phyloP scores from a whole-genome alignment of 1,284 basidiomycete species.

The Exobasidium rhododendri region DNA sequence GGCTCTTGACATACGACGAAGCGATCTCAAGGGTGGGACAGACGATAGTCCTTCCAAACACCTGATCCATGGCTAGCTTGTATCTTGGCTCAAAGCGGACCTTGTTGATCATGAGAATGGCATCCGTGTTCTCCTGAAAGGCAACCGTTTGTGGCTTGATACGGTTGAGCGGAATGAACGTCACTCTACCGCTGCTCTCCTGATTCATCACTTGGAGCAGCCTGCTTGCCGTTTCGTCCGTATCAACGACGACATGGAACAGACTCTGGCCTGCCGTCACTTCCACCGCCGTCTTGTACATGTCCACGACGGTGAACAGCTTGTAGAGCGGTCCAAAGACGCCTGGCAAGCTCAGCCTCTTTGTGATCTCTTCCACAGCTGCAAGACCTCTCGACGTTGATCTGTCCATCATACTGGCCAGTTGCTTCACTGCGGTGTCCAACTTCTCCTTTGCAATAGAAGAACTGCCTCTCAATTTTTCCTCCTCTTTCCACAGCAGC shows the following conservation, averaged over 20 bases:
- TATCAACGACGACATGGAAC: slow-evolving; percentile 97
- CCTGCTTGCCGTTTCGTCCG: slow-evolving; percentile 80
- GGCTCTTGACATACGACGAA: slow-evolving; percentile 87
- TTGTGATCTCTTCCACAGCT: slow-evolving; percentile 76
- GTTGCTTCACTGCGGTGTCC: slow-evolving; percentile 69
- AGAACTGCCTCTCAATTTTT: slow-evolving; percentile 70
- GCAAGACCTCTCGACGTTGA: slow-evolving; percentile 83
- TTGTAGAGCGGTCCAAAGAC: slow-evolving; percentile 93
- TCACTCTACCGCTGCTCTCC: slow-evolving; percentile 88
- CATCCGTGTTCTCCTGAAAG: slow-evolving; percentile 75
- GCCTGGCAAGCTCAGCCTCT: slow-evolving; percentile 67
- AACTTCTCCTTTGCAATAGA: slow-evolving; percentile 77
- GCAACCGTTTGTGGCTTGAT: slow-evolving; percentile 69
- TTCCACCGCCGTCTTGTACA: slow-evolving; percentile 90
- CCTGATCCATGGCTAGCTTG: slow-evolving; percentile 76
- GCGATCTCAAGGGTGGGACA: slow-evolving; percentile 88
- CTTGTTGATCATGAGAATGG: slow-evolving; percentile 73
- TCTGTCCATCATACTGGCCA: slow-evolving; percentile 87
- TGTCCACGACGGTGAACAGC: slow-evolving; percentile 86
- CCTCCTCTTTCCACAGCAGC: slow-evolving; percentile 68
- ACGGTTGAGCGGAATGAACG: slow-evolving; percentile 98
- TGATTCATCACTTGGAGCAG: slow-evolving; percentile 87
- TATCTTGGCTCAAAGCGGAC: slow-evolving; percentile 72
- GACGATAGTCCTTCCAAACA: slow-evolving; percentile 97
- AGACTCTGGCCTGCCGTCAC: slow-evolving; percentile 83